Evolutionary conservation across 1,139 yeast genomes (phyloP), one percentile per base, ranked within the genome.

Genomic region (Geotrichum histeridarum): DNA sequence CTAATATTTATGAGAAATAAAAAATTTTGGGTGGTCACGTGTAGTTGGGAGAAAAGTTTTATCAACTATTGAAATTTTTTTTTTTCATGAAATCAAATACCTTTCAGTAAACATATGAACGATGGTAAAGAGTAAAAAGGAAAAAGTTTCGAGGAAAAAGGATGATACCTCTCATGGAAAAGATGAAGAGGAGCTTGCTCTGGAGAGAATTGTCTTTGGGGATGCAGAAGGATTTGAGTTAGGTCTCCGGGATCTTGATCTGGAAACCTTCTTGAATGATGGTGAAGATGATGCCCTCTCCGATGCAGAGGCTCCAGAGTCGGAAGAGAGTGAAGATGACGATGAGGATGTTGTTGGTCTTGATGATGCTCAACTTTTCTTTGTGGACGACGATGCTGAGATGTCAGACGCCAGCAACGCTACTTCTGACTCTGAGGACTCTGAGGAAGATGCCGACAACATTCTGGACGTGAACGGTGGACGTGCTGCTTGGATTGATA

Each of bases 161-260:
- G 31, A 31, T 42, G 30, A 14, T 14, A 6, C 9, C 33, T 22
- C 27, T 22, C 27, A 5, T 22, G 85, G 86, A 38, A 90, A 93
- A 62, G 95, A 87, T 67, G 85, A 80, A 52, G 96, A 89, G 65
- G 98, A 91, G 68, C 61, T 84, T 45, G 78, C 75, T 55, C 77
- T 93, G 50, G 96, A 91, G 60, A 86, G 81, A 67, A 76, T 88
- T 17, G 96, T 94, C 4, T 93, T 94, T 71, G 98, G 99, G 18
- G 98, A 93, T 67, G 65, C 77, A 1, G 83, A 83, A 44, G 94
- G 93, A 32, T 90, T 91, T 68, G 90, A 85, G 60, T 68, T 73
- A 46, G 86, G 83, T 59, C 74, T 87, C 66, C 79, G 76, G 60
- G 79, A 79, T 59, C 71, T 80, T 47, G 88, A 82, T 61, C 55